Evolutionary conservation across 208 protist species (phyloP), one percentile per base, ranked within the genome.

Genomic region (Leishmania amazonensis): DNA sequence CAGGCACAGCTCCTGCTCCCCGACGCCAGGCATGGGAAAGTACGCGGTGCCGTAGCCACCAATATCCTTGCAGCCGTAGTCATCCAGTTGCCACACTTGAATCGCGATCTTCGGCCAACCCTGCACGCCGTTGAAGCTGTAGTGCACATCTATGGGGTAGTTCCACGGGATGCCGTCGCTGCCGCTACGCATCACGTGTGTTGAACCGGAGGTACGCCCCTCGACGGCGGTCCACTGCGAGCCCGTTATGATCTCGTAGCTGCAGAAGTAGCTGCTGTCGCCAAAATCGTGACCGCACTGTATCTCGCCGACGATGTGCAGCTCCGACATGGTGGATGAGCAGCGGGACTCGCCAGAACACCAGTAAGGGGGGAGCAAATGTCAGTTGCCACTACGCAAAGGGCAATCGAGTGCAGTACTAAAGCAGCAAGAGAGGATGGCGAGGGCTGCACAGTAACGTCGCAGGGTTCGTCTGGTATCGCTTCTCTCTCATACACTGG

Each of bases 61-160:
- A 60, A 98, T 86, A 64, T 97, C 92, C 80, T 97, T 96, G 64
- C 95, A 84, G 24, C 94, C 94, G 74, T 96, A 97, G 67, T 76
- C 78, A 79, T 98, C 96, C 51, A 97, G 75, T 64, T 94, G 88
- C 95, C 95, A 98, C 51, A 98, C 92, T 85, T 97, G 93, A 74
- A 98, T 78, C 4, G 93, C 87, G 71, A 98, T 89, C 83, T 96
- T 96, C 0, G 96, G 96, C 96, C 96, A 98, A 1, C 94, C 93
- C 73, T 96, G 91, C 17, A 96, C 79, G 77, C 87, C 93, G 80
- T 75, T 89, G 51, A 89, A 90, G 64, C 80, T 91, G 78, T 92
- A 98, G 64, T 97, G 94, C 19, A 96, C 88, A 83, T 98, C 94
- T 40, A 98, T 88, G 0, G 96, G 94, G 76, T 94, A 95, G 78